Percentiles rank a stretch among this genome's conserved stretches.
Evolutionary conservation across 2,329 filamentous ascomycete species (phyloP).

Genomic region (Aschersonia sp.): DNA sequence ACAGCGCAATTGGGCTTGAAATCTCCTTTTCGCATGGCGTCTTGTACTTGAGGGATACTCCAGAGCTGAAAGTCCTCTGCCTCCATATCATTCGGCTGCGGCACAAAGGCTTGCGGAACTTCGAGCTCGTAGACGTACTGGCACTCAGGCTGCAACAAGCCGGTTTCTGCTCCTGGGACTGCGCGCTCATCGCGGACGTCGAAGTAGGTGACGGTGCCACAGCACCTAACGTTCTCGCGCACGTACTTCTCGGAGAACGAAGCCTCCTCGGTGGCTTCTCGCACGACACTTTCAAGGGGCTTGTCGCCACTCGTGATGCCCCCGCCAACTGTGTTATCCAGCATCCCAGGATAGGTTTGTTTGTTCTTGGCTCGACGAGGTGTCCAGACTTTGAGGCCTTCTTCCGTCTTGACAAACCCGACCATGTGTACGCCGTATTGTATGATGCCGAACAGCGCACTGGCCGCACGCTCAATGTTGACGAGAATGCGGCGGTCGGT

Average conservation of each 20-base stretch:
- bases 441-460: constrained; percentile 59
- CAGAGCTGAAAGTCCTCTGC: constrained; percentile 73
- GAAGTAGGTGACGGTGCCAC: constrained; percentile 70
- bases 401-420: constrained; percentile 42
- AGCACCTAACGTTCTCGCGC: constrained; percentile 38
- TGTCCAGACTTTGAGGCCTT: constrained; percentile 69
- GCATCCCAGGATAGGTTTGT: constrained; percentile 77
- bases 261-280: constrained; percentile 84
- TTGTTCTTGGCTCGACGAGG: constrained; percentile 64
- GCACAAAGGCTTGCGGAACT: constrained; percentile 52
- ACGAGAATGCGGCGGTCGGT: constrained; percentile 49
- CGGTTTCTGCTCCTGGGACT: constrained; percentile 30
- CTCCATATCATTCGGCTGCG: constrained; percentile 73
- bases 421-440: constrained; percentile 75
- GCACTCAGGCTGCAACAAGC: constrained; percentile 76
- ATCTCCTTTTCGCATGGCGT: constrained; percentile 52
- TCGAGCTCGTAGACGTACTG: constrained; percentile 88
- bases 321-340: constrained; percentile 89
- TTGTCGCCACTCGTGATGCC: constrained; percentile 64
- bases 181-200: constrained; percentile 53
- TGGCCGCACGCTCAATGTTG: constrained; percentile 63
- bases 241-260: constrained; percentile 59
- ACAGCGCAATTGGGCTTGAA: constrained; percentile 92
- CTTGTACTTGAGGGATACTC: constrained; percentile 61
- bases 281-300: constrained; percentile 67